Base-by-base conservation (phyloP, 352 stramenopile species). In the Phytophthora sp. region DNA sequence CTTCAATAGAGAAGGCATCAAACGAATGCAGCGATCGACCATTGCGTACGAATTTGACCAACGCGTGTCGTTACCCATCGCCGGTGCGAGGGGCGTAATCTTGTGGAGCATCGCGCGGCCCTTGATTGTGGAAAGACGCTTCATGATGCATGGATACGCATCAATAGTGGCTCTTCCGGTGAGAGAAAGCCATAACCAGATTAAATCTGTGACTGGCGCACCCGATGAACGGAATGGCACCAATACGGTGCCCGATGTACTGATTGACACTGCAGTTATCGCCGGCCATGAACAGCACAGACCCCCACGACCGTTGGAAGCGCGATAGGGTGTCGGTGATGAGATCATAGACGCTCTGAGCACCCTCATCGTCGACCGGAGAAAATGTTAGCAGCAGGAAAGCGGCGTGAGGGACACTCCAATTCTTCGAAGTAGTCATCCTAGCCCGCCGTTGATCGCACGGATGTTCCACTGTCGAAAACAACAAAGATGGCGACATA, bases 231-330 rank as follows among this genome's bases (percentile, higher is more conserved):
- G 52, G 30, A 20, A 61, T 58, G 0, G 16, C 31, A 15, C 51
- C 51, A 26, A 63, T 20, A 9, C 39, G 35, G 2, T n/a, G 35
- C 6, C 65, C 44, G 38, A 68, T 60, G 20, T 33, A 50, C 44
- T 68, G 65, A 23, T 73, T 68, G 3, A 68, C 57, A 8, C 35
- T 61, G 24, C 57, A 67, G 44, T 64, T 64, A 29, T 66, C 55
- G 2, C 49, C 42, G 11, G 61, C 45, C 57, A 73, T 57, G 36
- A 73, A 68, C 9, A 47, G 16, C 18, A 64, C 57, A n/a, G 57
- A 33, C 5, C 20, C 27, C 64, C 49, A 68, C 8, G 50, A 51
- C 29, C 53, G 55, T 18, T 59, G 27, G 26, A 45, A 63, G 11
- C 26, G 27, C 6, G 57, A 64, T 9, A 72, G 39, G 20, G 50